A percentile compares a stretch with the other conserved stretches of the same genome.
Conservation (phyloP, 495 filamentous ascomycete species). For the Podospora tetraspora region DNA sequence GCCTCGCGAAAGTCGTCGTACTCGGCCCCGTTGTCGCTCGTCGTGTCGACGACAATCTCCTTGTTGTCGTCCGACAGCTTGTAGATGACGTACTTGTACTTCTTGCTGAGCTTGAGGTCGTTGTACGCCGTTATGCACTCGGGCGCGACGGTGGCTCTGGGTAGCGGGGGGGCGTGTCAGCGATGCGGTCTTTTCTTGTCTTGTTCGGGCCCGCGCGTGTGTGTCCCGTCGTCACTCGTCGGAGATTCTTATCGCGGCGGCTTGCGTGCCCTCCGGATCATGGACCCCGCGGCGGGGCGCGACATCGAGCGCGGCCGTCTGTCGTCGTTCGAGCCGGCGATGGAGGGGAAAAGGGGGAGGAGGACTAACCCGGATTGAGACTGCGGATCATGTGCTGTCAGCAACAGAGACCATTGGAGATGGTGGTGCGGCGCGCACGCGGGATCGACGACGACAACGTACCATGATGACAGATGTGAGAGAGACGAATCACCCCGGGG, state of each 20-base stretch:
- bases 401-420: background rate
- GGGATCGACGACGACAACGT: conserved; percentile 1
- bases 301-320: background rate
- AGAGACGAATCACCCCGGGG: background rate
- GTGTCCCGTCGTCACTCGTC: too few relatives aligned
- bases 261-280: background rate
- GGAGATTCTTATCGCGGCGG: background rate
- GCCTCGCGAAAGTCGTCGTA: conserved; percentile 77
- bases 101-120: conserved; percentile 83
- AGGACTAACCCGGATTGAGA: conserved; percentile 64
- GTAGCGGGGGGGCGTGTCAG: background rate
- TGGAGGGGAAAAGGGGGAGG: conserved; percentile 15
- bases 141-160: conserved; percentile 69
- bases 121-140: conserved; percentile 84
- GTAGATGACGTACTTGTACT: conserved; percentile 93
- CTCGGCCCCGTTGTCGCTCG: conserved; percentile 48
- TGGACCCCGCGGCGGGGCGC: background rate
- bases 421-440: background rate
- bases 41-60: conserved; percentile 75
- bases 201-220: background rate
- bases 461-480: conserved; percentile 8
- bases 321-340: background rate
- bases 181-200: background rate
- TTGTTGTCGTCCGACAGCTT: conserved; percentile 93
- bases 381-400: conserved; percentile 29